Conservation (phyloP, 495 filamentous ascomycete species). For the Penicilliopsis zonata region DNA sequence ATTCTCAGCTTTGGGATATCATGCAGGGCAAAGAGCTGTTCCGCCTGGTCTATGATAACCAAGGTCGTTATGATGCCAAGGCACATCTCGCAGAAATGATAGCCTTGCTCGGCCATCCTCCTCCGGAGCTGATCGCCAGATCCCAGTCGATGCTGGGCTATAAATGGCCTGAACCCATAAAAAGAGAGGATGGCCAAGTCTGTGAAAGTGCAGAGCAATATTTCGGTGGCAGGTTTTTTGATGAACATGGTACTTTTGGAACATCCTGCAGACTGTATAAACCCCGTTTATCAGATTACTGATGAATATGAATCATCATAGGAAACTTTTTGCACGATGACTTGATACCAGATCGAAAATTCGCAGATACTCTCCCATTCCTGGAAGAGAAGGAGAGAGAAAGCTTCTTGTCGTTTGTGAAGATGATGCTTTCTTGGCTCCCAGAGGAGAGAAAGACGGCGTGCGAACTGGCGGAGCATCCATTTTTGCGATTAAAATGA, state of each 20-base stretch:
- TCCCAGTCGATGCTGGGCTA: conserved; percentile 27
- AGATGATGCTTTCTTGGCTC: conserved; percentile 28
- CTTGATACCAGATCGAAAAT: conserved; percentile 20
- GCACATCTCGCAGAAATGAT: conserved; percentile 35
- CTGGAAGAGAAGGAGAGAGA: conserved; percentile 28
- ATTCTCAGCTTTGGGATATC: conserved; percentile 36
- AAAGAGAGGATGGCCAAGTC: conserved; percentile 21
- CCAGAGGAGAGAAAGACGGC: conserved; percentile 21
- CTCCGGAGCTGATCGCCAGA: conserved; percentile 27
- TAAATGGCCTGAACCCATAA: conserved; percentile 19
- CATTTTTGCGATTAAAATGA: conserved; percentile 25
- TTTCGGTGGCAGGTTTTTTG: conserved; percentile 28
- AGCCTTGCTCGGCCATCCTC: conserved; percentile 34
- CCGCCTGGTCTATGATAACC: conserved; percentile 18
- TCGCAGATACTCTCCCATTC: conserved; percentile 17
- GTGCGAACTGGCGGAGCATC: conserved; percentile 21
- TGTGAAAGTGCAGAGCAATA: conserved; percentile 24
- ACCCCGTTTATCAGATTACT: conserved; percentile 16
- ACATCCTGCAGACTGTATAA: conserved; percentile 9
- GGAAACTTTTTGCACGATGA: conserved; percentile 23
- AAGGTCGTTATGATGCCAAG: conserved; percentile 20
- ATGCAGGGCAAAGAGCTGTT: conserved; percentile 38
- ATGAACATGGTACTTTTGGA: conserved; percentile 18
- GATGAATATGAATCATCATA: conserved; percentile 18
- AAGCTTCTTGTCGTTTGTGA: conserved; percentile 27